These are phyloP conservation scores for Adansonia madagascariensis DNA, from an alignment of 441 rosid species.

Conservation along the genomic window DNA sequence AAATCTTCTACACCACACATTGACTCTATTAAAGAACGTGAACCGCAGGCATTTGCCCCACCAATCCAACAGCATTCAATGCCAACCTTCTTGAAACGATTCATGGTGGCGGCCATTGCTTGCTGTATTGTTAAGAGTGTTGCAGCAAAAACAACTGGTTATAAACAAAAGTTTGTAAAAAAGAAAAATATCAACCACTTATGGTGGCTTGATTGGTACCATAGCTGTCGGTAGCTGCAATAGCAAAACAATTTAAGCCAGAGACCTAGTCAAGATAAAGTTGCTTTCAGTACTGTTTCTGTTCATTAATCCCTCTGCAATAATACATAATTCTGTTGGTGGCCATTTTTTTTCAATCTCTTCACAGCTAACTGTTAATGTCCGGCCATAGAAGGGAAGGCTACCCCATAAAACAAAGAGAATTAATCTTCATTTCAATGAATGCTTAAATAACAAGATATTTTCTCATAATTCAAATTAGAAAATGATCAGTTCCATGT, in stretches of 20 bases:
- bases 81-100: not conserved
- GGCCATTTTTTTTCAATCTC: not conserved
- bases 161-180: not conserved
- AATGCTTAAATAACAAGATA: not conserved
- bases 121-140: slow-evolving; percentile 4
- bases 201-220: slow-evolving; percentile 6
- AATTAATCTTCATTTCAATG: slow-evolving; percentile 12
- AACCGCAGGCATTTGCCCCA: not conserved
- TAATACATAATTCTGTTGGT: slow-evolving; percentile 2
- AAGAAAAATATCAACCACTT: slow-evolving; percentile 20
- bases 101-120: not conserved
- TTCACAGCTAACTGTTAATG: not conserved
- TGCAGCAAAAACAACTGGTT: slow-evolving; percentile 15
- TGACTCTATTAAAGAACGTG: not conserved
- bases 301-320: not conserved
- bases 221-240: not conserved
- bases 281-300: not conserved
- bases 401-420: slow-evolving; percentile 5
- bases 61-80: slow-evolving; percentile 15
- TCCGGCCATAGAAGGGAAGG: not conserved
- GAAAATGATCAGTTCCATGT: slow-evolving; percentile 7
- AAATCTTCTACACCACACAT: not conserved
- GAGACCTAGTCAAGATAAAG: slow-evolving; percentile 1
- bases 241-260: slow-evolving; percentile 6
- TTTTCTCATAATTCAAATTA: slow-evolving; percentile 12